These are phyloP conservation scores for Amoebophrya sp. DNA, from an alignment of 169 alveolate genomes.

Conservation along the genomic window DNA sequence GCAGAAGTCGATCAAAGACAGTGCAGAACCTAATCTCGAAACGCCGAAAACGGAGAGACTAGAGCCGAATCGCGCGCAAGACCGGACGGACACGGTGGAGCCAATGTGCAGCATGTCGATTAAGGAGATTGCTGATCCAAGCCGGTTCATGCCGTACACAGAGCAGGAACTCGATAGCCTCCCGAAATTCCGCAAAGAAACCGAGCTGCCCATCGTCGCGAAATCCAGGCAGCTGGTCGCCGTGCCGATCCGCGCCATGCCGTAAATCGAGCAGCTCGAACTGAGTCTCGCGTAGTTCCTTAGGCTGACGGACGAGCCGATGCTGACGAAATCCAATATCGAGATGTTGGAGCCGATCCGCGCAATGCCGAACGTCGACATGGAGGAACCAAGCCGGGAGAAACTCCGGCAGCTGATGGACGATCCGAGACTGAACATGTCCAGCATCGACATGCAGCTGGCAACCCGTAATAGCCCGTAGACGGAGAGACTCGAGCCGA, in stretches of 20 bases:
- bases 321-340: not conserved
- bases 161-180: not conserved
- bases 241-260: not conserved
- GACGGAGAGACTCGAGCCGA: constrained; percentile 6
- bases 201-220: not conserved
- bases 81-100: not conserved
- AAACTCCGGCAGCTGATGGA: not conserved
- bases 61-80: not conserved
- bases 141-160: not conserved
- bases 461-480: not conserved
- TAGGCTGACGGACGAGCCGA: not conserved
- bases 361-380: not conserved
- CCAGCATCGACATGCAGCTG: not conserved
- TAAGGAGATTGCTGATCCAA: not conserved
- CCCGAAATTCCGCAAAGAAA: not conserved
- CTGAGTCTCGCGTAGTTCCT: not conserved
- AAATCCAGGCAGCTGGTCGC: not conserved
- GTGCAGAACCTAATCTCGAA: not conserved
- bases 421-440: not conserved
- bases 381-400: not conserved
- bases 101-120: constrained; percentile 21
- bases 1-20: constrained; percentile 3
- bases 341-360: not conserved
- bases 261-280: not conserved
- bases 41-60: not conserved